Evolutionary conservation across 225 moss, liverwort and hornwort genomes (phyloP).

Genomic region (Thuidium tamariscinum): DNA sequence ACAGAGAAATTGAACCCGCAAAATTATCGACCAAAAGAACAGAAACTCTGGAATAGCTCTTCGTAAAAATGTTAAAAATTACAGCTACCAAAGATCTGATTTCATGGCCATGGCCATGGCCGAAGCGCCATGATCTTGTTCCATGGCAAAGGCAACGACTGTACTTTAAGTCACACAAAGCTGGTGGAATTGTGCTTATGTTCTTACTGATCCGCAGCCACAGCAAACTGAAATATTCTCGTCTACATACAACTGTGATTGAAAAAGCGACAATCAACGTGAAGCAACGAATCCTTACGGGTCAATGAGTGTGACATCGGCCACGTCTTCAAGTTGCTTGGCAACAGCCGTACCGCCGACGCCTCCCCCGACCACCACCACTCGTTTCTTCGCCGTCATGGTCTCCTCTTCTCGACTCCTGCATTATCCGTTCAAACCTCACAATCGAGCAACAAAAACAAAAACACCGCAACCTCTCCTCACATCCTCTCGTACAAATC

Average conservation of each 20-base stretch:
- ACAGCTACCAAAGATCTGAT: background rate
- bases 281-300: constrained; percentile 26
- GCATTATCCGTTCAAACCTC: background rate
- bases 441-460: too few relatives aligned
- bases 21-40: background rate
- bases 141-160: background rate
- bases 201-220: background rate
- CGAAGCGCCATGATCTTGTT: background rate
- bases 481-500: background rate
- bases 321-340: constrained; percentile 43
- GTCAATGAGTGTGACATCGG: constrained; percentile 71
- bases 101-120: background rate
- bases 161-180: background rate
- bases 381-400: constrained; percentile 30
- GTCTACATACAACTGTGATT: background rate
- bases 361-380: constrained; percentile 76
- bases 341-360: constrained; percentile 49
- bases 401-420: background rate
- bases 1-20: background rate
- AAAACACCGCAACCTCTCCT: background rate
- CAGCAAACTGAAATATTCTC: background rate
- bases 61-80: background rate
- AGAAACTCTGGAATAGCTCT: background rate
- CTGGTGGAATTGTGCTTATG: background rate
- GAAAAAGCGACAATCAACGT: background rate